phyloP scores from a whole-genome alignment of 2,329 filamentous ascomycete species.

The Stagonosporopsis cucurbitacearum region DNA sequence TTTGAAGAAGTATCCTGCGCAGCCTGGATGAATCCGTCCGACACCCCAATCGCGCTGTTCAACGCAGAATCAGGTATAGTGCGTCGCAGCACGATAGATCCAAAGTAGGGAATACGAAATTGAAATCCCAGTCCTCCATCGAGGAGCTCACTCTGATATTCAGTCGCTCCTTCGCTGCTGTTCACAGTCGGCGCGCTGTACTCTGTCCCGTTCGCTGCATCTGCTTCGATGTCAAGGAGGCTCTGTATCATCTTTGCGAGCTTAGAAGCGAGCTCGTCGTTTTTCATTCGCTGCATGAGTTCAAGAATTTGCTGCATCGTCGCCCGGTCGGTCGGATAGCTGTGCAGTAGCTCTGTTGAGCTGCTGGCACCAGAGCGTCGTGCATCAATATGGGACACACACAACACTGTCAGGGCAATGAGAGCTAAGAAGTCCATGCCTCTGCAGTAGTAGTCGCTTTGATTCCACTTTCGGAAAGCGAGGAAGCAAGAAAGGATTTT shows the following conservation, averaged over 20 bases:
- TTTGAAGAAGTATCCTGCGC: neutral
- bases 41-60: no score
- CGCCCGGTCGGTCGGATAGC: constrained; percentile 24
- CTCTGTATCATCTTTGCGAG: constrained; percentile 20
- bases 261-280: constrained; percentile 17
- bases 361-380: neutral
- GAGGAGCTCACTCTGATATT: constrained; percentile 30
- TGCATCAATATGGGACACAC: constrained; percentile 27
- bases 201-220: constrained; percentile 12
- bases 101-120: constrained; percentile 27
- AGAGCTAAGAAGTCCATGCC: constrained; percentile 28
- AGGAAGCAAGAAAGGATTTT: constrained; percentile 24
- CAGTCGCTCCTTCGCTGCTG: constrained; percentile 21
- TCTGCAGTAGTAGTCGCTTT: constrained; percentile 18
- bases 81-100: constrained; percentile 27
- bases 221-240: constrained; percentile 26
- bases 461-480: constrained; percentile 19
- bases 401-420: constrained; percentile 26
- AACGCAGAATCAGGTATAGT: neutral
- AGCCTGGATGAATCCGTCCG: neutral
- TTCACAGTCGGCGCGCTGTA: constrained; percentile 25
- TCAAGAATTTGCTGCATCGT: constrained; percentile 24
- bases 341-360: constrained; percentile 19
- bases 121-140: constrained; percentile 12
- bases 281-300: constrained; percentile 13